Base-by-base conservation (phyloP, 768 basidiomycete genomes). In the Hypholoma sublateritium region DNA sequence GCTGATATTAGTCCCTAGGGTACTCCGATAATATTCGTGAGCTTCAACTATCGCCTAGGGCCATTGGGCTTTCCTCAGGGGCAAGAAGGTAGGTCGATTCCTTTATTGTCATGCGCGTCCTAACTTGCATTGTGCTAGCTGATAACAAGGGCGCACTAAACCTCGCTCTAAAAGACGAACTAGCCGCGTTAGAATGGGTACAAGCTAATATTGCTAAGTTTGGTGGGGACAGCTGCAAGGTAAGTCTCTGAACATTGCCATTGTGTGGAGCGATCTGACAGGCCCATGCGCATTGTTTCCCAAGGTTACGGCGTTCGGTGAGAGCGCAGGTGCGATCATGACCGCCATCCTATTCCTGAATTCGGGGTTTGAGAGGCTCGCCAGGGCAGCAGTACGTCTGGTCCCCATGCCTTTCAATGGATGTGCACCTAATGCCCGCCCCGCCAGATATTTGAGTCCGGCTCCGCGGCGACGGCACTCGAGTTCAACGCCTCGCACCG, bases 201-300 rank as follows among this genome's bases (percentile, higher is more conserved):
- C 82, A 87, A 60, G 67, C 75, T 17, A 81, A 89, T 61, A 86
- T 88, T 45, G 72, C 61, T 16, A 65, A 67, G 0, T 89, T 88
- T 59, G 87, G 88, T 11, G 86, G 86, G 13, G 82, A 81, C 58
- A 73, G 72, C 48, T 49, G 28, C 25, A 70, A 70, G 64, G 71
- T 69, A 16, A 24, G 36, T 39, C 9, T 25, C 13, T 6, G 19
- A 50, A 8, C 22, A 34, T 16, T 22, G 25, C 16, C 41, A 6
- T 14, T 5, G 12, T 42, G 53, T n/a, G 13, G 19, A n/a, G 16
- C 13, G 9, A 8, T 32, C 22, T n/a, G 21, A 17, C 22, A 25
- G 24, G 45, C 28, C 1, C n/a, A 14, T 50, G 28, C 9, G 2
- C 28, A 9, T 9, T 32, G 28, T 32, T 32, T 32, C 28, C 28